Conservation (phyloP, 2,329 filamentous ascomycete species). For the Neopestalotiopsis sp. region DNA sequence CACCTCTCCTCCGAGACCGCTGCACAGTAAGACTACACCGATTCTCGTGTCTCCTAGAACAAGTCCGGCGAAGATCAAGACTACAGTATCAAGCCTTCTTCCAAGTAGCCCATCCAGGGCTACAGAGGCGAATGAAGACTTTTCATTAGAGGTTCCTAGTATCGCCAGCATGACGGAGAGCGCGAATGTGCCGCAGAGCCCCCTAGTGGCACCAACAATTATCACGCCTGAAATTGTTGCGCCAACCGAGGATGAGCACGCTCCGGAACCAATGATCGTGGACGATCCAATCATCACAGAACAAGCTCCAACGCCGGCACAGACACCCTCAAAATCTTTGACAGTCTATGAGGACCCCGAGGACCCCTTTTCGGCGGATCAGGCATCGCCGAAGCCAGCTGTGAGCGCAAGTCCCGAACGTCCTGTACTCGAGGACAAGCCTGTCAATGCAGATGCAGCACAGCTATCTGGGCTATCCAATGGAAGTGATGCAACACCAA, state of each 20-base stretch:
- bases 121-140: conserved; percentile 50
- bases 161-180: conserved; percentile 44
- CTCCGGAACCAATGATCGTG: not conserved
- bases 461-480: conserved; percentile 33
- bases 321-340: conserved; percentile 45
- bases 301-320: conserved; percentile 16
- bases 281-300: conserved; percentile 18
- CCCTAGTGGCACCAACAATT: conserved; percentile 46
- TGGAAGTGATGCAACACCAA: conserved; percentile 25
- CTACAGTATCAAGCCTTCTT: conserved; percentile 22
- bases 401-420: conserved; percentile 41
- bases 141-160: conserved; percentile 58
- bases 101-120: conserved; percentile 50
- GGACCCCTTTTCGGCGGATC: conserved; percentile 61
- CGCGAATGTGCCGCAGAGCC: conserved; percentile 27
- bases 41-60: conserved; percentile 27
- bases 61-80: conserved; percentile 48
- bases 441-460: conserved; percentile 62
- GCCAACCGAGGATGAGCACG: conserved; percentile 15
- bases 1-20: conserved; percentile 47
- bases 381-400: conserved; percentile 51
- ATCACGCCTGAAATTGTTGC: conserved; percentile 24
- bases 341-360: conserved; percentile 71
- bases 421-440: conserved; percentile 64
- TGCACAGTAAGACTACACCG: conserved; percentile 36